Base-by-base conservation (phyloP, 208 protist genomes). In the Leishmania turanica region DNA sequence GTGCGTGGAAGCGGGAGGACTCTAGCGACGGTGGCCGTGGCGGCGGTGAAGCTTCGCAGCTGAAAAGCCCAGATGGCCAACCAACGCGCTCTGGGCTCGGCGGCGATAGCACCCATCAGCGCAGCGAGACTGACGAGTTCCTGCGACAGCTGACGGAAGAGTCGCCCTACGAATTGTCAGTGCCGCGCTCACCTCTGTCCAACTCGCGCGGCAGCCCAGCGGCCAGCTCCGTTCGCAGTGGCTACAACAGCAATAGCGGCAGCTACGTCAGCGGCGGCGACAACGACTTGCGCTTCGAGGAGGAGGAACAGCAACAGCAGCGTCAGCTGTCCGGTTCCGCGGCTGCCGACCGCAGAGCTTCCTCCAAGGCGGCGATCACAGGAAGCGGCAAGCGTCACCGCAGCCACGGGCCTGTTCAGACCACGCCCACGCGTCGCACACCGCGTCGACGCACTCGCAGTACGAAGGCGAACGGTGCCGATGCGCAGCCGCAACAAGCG, bases 91-190 rank as follows among this genome's bases (percentile, higher is more conserved):
- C 40, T 42, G 9, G 58, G 2, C 27, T 73, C 13, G 34, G 24
- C 45, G 17, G 75, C 64, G 75, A 66, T 51, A 62, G 34, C 42
- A 71, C 60, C 19, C 21, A 62, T 68, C 81, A 47, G 24, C 49
- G 70, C 49, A 81, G 45, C 53, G 72, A 77, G 49, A 75, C 71
- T 21, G 82, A 85, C 72, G 77, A 82, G 51, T 85, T 85, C 54
- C 64, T 85, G 64, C 82, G 73, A 1, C 72, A 77, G 17, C 82
- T 85, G 27, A 85, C 73, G 31, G 82, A 85, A 53, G 82, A 85
- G 77, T 85, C 82, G 4, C 82, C 82, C 15, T 82, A 82, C 47
- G 77, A 82, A 37, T 69, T 85, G 71, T 82, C 82, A 37, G 78
- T 79, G 77, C 71, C 79, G 40, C 53, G 34, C 56, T 34, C 73